These are phyloP conservation scores for Cladosporium sp. DNA, from an alignment of 2,329 filamentous ascomycete species.

Conservation along the genomic window DNA sequence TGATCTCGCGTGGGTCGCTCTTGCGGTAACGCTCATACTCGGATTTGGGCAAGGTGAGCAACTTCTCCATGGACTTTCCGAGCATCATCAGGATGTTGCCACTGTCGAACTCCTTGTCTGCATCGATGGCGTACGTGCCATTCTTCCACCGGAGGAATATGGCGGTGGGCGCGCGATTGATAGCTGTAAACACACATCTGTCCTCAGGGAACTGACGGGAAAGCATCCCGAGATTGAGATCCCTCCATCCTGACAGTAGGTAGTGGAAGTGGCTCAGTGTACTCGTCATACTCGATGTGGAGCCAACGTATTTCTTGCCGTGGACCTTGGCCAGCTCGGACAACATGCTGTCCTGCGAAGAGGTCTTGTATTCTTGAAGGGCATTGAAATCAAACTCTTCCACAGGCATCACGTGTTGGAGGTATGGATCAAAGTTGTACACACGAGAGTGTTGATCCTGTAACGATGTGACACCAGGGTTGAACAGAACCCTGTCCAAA, in stretches of 20 bases:
- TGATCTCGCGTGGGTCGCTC: slow-evolving; percentile 66
- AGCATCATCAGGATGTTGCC: slow-evolving; percentile 88
- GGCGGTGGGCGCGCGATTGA: slow-evolving; percentile 73
- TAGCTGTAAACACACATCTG: slow-evolving; percentile 67
- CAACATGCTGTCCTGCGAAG: slow-evolving; percentile 77
- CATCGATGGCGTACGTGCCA: slow-evolving; percentile 90
- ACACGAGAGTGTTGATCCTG: slow-evolving; percentile 86
- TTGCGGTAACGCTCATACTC: slow-evolving; percentile 85
- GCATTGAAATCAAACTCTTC: slow-evolving; percentile 89
- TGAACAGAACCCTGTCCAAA: slow-evolving; percentile 90
- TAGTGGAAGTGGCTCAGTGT: slow-evolving; percentile 90
- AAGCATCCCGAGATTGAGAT: slow-evolving; percentile 65
- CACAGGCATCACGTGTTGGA: slow-evolving; percentile 90
- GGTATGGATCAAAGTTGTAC: slow-evolving; percentile 96
- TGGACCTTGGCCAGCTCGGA: slow-evolving; percentile 67
- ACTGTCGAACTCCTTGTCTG: slow-evolving; percentile 86
- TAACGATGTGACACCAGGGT: slow-evolving; percentile 86
- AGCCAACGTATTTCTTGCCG: slow-evolving; percentile 82
- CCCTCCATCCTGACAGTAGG: slow-evolving; percentile 80
- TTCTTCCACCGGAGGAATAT: slow-evolving; percentile 81
- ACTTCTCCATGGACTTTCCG: slow-evolving; percentile 94
- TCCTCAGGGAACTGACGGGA: slow-evolving; percentile 68
- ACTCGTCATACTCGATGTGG: slow-evolving; percentile 94
- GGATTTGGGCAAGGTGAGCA: slow-evolving; percentile 78
- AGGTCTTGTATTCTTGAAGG: slow-evolving; percentile 84